Percentiles rank a stretch among this genome's conserved stretches.
Conservation (phyloP, 1,284 basidiomycete genomes). For the Leucocoprinus gongylophorus region DNA sequence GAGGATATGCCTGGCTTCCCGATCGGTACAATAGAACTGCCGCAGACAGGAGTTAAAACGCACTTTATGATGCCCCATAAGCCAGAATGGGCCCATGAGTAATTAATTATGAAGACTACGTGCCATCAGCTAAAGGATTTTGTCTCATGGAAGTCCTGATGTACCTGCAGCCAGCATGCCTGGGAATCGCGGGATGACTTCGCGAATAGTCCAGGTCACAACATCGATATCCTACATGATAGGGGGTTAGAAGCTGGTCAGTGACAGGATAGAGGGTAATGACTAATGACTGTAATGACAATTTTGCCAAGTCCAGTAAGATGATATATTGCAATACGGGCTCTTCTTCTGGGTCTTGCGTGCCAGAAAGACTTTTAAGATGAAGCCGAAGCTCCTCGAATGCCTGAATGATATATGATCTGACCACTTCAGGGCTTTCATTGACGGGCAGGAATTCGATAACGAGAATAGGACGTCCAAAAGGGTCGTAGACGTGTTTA, state of each 20-base stretch:
- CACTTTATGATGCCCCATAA: slow-evolving; percentile 73
- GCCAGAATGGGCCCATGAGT: slow-evolving; percentile 75
- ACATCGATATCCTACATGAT: slow-evolving; percentile 49
- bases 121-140: slow-evolving; percentile 5
- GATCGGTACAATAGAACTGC: slow-evolving; percentile 7
- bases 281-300: slow-evolving; percentile 55
- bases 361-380: slow-evolving; percentile 38
- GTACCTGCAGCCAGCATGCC: slow-evolving; percentile 70
- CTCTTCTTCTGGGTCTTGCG: slow-evolving; percentile 17
- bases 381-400: slow-evolving; percentile 51
- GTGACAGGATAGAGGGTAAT: background rate
- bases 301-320: slow-evolving; percentile 57
- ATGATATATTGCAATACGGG: slow-evolving; percentile 59
- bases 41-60: slow-evolving; percentile 20
- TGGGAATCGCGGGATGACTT: slow-evolving; percentile 65
- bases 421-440: slow-evolving; percentile 31
- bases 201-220: slow-evolving; percentile 55
- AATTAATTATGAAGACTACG: slow-evolving; percentile 71
- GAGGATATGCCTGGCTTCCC: slow-evolving; percentile 48
- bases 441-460: slow-evolving; percentile 36
- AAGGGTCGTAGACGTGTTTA: slow-evolving; percentile 42
- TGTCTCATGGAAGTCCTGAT: slow-evolving; percentile 17
- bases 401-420: slow-evolving; percentile 38
- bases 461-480: slow-evolving; percentile 57
- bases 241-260: slow-evolving; percentile 6